Evolutionary conservation across 2,329 filamentous ascomycete species (phyloP), one percentile per base, ranked within the genome.

Genomic region (Arachnomyces sp.): DNA sequence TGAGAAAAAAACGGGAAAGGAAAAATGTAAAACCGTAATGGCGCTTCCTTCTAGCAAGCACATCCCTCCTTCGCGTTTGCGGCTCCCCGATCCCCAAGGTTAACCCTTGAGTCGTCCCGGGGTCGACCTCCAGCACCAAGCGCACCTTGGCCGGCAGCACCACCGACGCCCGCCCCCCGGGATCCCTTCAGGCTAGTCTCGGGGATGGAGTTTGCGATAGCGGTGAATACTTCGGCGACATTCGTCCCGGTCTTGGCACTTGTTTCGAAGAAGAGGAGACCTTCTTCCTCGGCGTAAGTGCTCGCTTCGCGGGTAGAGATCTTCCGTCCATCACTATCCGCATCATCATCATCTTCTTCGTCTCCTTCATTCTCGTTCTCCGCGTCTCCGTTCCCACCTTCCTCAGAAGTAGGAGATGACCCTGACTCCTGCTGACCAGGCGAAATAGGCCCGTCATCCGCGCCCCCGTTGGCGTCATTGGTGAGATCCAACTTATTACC

Each of bases 401-500:
- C 51, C 28, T 45, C 46, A 9, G 40, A 34, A 13, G 44, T 50
- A 12, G 52, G 40, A 9, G 20, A 9, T 25, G 20, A 9, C 5
- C 20, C 9, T 12, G 53, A 48, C 28, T 64, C 63, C 18, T 58
- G 63, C 50, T 65, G 69, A 48, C 44, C 67, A 48, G 52, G 64
- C 52, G 46, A 60, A 12, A 42, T 45, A 20, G 48, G 35, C 32
- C 57, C 52, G 17, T 56, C 60, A 11, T 53, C 52, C 17, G 50
- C 65, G 49, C n/a, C n/a, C n/a, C 81, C 80, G 42, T 65, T 65
- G 25, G 56, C 60, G 31, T 70, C 62, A 55, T 73, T 80, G 37
- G 84, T 85, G 55, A 98, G 72, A 73, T 98, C 90, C 47, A 92
- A 74, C 73, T 94, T 94, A 77, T 98, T 98, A 57, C 90, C 90